A percentile compares a stretch with the other conserved stretches of the same genome.
Evolutionary conservation across 768 basidiomycete species (phyloP).

Genomic region (Paxillus ammoniavirescens): DNA sequence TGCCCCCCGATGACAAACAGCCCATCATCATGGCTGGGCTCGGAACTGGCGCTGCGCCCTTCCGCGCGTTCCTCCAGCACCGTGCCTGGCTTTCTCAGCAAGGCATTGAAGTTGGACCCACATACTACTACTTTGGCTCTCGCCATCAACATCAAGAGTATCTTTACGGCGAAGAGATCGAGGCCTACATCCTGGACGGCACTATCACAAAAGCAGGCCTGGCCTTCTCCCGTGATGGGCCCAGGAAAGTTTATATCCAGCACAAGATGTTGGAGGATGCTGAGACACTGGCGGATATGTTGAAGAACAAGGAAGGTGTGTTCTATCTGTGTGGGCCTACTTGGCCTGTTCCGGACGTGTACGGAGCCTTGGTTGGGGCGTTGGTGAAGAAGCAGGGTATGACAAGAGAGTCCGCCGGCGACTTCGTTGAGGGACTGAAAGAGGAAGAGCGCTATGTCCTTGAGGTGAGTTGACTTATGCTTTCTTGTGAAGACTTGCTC

Average conservation of each 20-base stretch:
- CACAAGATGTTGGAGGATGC: conserved; percentile 97
- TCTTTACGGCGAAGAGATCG: conserved; percentile 95
- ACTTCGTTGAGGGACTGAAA: conserved; percentile 85
- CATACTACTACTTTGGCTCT: conserved; percentile 98
- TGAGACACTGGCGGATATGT: conserved; percentile 67
- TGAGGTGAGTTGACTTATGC: conserved; percentile 49
- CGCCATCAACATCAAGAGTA: conserved; percentile 95
- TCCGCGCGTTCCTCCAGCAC: conserved; percentile 98
- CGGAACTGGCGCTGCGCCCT: conserved; percentile 97
- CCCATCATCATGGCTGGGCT: conserved; percentile 99
- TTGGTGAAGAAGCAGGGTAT: conserved; percentile 70
- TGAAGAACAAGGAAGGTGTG: conserved; percentile 70
- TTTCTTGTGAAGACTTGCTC: neutral
- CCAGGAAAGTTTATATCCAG: conserved; percentile 96
- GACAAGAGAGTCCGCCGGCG: conserved; percentile 64
- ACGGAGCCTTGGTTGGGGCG: conserved; percentile 85
- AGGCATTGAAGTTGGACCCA: conserved; percentile 81
- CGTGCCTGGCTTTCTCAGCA: conserved; percentile 79
- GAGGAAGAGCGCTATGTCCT: conserved; percentile 97
- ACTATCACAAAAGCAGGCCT: conserved; percentile 88
- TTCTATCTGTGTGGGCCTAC: conserved; percentile 99
- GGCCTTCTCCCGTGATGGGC: conserved; percentile 94
- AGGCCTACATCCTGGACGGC: conserved; percentile 84
- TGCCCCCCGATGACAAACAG: conserved; percentile 80
- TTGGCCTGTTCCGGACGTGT: conserved; percentile 99